Conservation (phyloP, 129 eudicot species). For the Erigeron canadensis region DNA sequence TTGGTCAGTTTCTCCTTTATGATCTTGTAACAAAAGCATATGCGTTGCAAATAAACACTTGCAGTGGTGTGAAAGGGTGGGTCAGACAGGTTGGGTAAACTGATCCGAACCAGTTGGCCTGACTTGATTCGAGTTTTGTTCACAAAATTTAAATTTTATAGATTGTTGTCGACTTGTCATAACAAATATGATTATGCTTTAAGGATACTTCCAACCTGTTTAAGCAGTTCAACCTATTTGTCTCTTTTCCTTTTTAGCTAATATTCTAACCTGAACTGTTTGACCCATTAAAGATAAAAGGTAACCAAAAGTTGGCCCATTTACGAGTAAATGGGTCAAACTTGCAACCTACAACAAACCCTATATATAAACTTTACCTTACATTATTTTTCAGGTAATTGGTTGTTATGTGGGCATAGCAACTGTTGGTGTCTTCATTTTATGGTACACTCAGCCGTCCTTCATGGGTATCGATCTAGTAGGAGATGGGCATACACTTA, state of each 20-base stretch:
- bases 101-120: background rate
- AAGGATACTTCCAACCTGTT: background rate
- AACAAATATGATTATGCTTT: constrained; percentile 7
- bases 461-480: constrained; percentile 67
- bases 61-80: background rate
- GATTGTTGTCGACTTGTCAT: background rate
- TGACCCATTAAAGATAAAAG: background rate
- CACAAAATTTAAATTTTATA: background rate
- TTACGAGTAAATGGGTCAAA: background rate
- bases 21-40: background rate
- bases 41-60: background rate
- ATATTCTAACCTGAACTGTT: background rate
- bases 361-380: background rate
- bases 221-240: background rate
- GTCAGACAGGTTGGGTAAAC: background rate
- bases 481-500: constrained; percentile 75
- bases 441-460: constrained; percentile 83
- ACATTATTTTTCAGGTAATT: constrained; percentile 51
- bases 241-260: background rate
- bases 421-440: constrained; percentile 71
- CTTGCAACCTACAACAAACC: background rate
- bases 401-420: constrained; percentile 89
- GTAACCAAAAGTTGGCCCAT: background rate
- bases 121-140: background rate
- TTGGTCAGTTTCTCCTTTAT: constrained; percentile 44